phyloP scores from a whole-genome alignment of 352 stramenopile genomes.

The Pythium myriotylum region DNA sequence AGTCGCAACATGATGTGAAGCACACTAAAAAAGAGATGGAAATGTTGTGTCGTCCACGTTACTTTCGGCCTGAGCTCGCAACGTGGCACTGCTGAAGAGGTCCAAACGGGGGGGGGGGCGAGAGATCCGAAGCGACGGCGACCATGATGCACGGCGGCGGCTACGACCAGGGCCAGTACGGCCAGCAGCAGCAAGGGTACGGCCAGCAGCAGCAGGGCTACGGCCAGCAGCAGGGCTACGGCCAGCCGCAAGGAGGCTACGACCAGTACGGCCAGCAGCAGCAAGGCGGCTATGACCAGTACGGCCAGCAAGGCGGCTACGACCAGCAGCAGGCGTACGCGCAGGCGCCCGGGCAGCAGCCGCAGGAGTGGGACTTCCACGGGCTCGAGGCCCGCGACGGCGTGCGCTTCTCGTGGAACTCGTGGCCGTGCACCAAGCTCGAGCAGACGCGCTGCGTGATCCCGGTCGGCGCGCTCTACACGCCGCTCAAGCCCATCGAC shows the following conservation, averaged over 20 bases:
- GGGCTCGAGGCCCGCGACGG: constrained; percentile 90
- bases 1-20: too few species aligned
- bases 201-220: constrained; percentile 41
- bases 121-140: constrained; percentile 1
- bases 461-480: constrained; percentile 93
- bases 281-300: constrained; percentile 53
- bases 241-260: constrained; percentile 36
- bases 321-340: constrained; percentile 35
- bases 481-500: constrained; percentile 98
- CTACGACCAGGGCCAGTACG: constrained; percentile 36
- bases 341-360: constrained; percentile 62
- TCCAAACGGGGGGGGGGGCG: not conserved
- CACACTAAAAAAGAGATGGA: too few species aligned
- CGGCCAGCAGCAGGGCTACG: constrained; percentile 47
- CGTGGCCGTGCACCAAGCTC: constrained; percentile 96
- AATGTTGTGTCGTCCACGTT: not conserved
- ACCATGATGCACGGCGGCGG: constrained; percentile 58
- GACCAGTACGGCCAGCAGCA: constrained; percentile 38
- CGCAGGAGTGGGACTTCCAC: constrained; percentile 88
- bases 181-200: constrained; percentile 44
- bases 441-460: constrained; percentile 98
- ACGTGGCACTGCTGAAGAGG: not conserved
- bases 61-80: not conserved
- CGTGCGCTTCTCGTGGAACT: constrained; percentile 98
- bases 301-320: constrained; percentile 33